Percentiles rank a stretch among this genome's conserved stretches.
phyloP scores from a whole-genome alignment of 768 basidiomycete species.

The Trametes gibbosa region DNA sequence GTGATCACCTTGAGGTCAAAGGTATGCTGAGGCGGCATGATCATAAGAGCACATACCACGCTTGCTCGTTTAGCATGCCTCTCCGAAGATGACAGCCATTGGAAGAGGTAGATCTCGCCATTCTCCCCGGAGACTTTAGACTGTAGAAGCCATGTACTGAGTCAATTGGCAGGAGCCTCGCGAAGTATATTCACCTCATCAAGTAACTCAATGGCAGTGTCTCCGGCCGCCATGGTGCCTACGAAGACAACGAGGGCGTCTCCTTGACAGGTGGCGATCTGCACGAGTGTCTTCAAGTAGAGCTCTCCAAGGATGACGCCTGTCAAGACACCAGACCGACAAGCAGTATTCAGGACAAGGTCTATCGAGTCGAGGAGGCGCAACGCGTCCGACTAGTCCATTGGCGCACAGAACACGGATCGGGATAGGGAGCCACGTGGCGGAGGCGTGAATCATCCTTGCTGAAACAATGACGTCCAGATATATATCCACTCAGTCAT shows the following conservation, averaged over 20 bases:
- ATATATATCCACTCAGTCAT: too few relatives aligned
- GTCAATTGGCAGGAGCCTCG: neutral
- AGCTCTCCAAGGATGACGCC: too few relatives aligned
- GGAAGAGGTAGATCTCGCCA: constrained; percentile 80
- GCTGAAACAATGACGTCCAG: too few relatives aligned
- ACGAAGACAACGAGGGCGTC: neutral
- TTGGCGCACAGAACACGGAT: neutral
- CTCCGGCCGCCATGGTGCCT: constrained; percentile 6
- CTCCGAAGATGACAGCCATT: constrained; percentile 74
- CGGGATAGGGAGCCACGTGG: constrained; percentile 11
- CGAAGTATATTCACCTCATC: constrained; percentile 6
- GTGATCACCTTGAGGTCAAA: neutral
- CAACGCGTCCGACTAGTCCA: neutral
- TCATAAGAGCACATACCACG: constrained; percentile 43
- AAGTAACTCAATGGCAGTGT: constrained; percentile 10
- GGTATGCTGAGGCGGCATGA: neutral
- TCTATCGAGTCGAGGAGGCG: too few relatives aligned
- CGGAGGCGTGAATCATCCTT: neutral
- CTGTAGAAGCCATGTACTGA: constrained; percentile 33
- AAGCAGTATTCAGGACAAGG: too few relatives aligned
- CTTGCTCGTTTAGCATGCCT: constrained; percentile 48
- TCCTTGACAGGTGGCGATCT: neutral
- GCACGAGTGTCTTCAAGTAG: neutral
- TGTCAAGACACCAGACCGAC: too few relatives aligned
- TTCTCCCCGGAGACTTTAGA: constrained; percentile 68